Conservation (phyloP, 225 moss, liverwort and hornwort genomes). For the Sphagnum contortum region DNA sequence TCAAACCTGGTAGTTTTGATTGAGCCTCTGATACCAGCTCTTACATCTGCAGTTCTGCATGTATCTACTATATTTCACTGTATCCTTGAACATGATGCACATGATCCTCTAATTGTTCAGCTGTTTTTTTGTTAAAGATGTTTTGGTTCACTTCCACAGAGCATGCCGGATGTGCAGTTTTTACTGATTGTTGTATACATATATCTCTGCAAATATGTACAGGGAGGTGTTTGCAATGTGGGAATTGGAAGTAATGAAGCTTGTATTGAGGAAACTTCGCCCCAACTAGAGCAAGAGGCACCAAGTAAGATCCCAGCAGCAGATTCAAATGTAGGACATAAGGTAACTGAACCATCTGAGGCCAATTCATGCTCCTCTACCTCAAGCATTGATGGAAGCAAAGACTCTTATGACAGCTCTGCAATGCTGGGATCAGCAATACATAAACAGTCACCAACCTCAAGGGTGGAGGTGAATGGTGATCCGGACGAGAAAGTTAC, state of each 20-base stretch:
- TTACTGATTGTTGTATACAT: too few relatives aligned
- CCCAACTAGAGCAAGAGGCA: constrained; percentile 28
- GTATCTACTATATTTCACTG: too few relatives aligned
- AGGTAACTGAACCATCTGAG: constrained; percentile 22
- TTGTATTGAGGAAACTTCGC: constrained; percentile 22
- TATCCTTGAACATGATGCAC: too few relatives aligned
- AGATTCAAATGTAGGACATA: constrained; percentile 18
- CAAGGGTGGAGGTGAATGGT: background rate
- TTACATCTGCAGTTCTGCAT: too few relatives aligned
- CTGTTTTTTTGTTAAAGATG: too few relatives aligned
- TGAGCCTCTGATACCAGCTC: too few relatives aligned
- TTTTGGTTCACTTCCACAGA: too few relatives aligned
- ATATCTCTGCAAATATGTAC: background rate
- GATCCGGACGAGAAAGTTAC: constrained; percentile 13
- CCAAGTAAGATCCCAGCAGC: constrained; percentile 26
- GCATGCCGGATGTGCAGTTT: too few relatives aligned
- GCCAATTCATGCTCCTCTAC: constrained; percentile 17
- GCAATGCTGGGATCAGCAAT: constrained; percentile 17
- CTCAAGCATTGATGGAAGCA: constrained; percentile 17
- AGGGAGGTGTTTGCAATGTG: constrained; percentile 40
- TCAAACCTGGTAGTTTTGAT: background rate
- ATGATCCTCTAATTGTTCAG: too few relatives aligned
- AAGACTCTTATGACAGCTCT: constrained; percentile 21
- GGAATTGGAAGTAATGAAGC: constrained; percentile 17
- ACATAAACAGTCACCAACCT: constrained; percentile 16